Conservation (phyloP, 2,329 filamentous ascomycete genomes). For the Fusarium cicatricum region DNA sequence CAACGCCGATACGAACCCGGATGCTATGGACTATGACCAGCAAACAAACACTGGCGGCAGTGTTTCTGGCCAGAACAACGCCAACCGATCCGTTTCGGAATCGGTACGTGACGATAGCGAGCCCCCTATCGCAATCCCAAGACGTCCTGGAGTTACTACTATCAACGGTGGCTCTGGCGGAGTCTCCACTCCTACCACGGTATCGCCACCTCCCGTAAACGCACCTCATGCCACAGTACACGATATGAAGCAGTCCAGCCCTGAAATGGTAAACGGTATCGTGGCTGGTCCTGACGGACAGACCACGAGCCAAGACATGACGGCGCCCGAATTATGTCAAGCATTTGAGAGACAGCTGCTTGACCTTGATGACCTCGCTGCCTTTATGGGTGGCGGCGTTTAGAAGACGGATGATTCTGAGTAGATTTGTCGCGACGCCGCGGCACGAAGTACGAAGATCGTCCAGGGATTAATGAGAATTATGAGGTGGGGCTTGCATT, state of each 20-base stretch:
- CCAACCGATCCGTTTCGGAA: conserved; percentile 50
- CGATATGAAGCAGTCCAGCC: conserved; percentile 51
- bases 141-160: conserved; percentile 64
- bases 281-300: conserved; percentile 45
- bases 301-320: conserved; percentile 61
- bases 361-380: conserved; percentile 67
- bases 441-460: conserved; percentile 16
- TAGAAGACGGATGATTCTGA: conserved; percentile 38
- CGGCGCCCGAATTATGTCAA: conserved; percentile 63
- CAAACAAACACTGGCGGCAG: conserved; percentile 37
- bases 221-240: conserved; percentile 38
- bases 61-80: conserved; percentile 42
- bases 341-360: conserved; percentile 68
- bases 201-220: conserved; percentile 52
- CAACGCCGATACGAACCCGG: conserved; percentile 63
- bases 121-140: conserved; percentile 57
- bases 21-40: conserved; percentile 67
- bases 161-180: conserved; percentile 66
- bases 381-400: conserved; percentile 70
- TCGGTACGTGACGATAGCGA: conserved; percentile 61
- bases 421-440: neutral
- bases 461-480: conserved; percentile 16
- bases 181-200: conserved; percentile 56
- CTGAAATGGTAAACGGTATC: conserved; percentile 46
- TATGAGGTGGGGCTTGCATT: conserved; percentile 13